Conservation (phyloP, 805 yeast species). For the Teunomyces atbi region DNA sequence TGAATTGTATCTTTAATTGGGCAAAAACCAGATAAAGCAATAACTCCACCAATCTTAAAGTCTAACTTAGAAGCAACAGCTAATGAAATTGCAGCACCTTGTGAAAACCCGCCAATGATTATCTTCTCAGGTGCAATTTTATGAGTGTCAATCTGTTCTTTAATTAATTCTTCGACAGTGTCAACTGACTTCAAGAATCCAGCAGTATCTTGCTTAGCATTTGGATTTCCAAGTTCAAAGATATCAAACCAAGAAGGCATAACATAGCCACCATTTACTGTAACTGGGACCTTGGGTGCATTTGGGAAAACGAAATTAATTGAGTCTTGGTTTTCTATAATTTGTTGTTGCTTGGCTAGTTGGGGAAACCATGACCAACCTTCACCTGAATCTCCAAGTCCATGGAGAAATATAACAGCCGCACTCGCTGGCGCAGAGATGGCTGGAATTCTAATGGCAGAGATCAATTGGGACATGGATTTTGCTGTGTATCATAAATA, state of each 20-base stretch:
- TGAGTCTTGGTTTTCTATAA: slow-evolving; percentile 48
- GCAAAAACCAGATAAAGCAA: slow-evolving; percentile 76
- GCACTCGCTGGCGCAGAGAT: slow-evolving; percentile 33
- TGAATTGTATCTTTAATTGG: slow-evolving; percentile 28
- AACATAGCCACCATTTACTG: slow-evolving; percentile 59
- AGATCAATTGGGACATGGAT: slow-evolving; percentile 11
- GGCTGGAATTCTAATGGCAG: slow-evolving; percentile 31
- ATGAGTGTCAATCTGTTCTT: slow-evolving; percentile 48
- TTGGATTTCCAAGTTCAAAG: slow-evolving; percentile 48
- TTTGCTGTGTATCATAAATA: neutral
- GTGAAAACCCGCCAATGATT: slow-evolving; percentile 93
- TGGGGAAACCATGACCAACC: slow-evolving; percentile 89
- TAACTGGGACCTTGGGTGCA: slow-evolving; percentile 74
- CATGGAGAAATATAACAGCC: slow-evolving; percentile 78
- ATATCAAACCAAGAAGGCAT: slow-evolving; percentile 93
- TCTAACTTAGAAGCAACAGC: slow-evolving; percentile 56
- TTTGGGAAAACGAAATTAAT: slow-evolving; percentile 82
- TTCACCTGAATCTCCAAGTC: slow-evolving; percentile 85
- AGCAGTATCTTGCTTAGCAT: slow-evolving; percentile 46
- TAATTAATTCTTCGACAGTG: slow-evolving; percentile 43
- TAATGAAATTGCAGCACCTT: slow-evolving; percentile 82
- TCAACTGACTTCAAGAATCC: slow-evolving; percentile 56
- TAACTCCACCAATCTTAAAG: slow-evolving; percentile 71
- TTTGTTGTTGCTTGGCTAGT: slow-evolving; percentile 43
- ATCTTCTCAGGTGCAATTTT: slow-evolving; percentile 65